Conservation (phyloP, 768 basidiomycete genomes). For the Tylopilus vinaceipallidus region DNA sequence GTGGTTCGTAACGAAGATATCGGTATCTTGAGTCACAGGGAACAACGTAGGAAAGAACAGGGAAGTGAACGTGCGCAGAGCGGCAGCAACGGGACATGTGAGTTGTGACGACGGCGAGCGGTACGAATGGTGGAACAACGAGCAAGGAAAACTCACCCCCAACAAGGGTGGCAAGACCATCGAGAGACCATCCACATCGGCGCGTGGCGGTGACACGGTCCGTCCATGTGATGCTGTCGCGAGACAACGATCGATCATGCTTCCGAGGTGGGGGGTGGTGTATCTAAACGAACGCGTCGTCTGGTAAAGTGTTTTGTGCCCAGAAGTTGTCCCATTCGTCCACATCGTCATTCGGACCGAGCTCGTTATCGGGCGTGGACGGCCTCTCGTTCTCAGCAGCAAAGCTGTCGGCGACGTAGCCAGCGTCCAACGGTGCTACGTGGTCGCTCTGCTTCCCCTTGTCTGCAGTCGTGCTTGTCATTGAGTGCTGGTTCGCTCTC, state of each 20-base stretch:
- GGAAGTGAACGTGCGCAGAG: no score
- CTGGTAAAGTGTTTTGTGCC: slow-evolving; percentile 40
- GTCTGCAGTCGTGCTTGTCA: slow-evolving; percentile 4
- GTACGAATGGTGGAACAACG: no score
- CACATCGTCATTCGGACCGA: slow-evolving; percentile 19
- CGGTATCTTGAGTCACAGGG: no score
- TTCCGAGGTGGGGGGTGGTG: slow-evolving; percentile 12
- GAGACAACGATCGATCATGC: slow-evolving; percentile 10
- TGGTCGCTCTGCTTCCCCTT: slow-evolving; percentile 11
- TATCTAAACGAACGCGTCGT: slow-evolving; percentile 33
- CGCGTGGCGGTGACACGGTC: no score
- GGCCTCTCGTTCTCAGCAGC: slow-evolving; percentile 11
- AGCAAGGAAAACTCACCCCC: no score
- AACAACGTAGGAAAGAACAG: no score
- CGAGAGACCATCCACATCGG: no score
- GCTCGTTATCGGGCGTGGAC: slow-evolving; percentile 25
- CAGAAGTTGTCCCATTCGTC: slow-evolving; percentile 53
- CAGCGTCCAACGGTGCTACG: slow-evolving; percentile 37
- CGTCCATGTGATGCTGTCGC: background rate
- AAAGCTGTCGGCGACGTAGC: slow-evolving; percentile 29
- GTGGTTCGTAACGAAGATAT: no score
- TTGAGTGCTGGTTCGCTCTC: slow-evolving; percentile 4
- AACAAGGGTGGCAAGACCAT: no score
- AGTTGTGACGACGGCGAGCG: no score
- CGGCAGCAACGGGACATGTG: no score